Evolutionary conservation across 2,329 filamentous ascomycete genomes (phyloP).

Genomic region (Thermoascus crustaceus): DNA sequence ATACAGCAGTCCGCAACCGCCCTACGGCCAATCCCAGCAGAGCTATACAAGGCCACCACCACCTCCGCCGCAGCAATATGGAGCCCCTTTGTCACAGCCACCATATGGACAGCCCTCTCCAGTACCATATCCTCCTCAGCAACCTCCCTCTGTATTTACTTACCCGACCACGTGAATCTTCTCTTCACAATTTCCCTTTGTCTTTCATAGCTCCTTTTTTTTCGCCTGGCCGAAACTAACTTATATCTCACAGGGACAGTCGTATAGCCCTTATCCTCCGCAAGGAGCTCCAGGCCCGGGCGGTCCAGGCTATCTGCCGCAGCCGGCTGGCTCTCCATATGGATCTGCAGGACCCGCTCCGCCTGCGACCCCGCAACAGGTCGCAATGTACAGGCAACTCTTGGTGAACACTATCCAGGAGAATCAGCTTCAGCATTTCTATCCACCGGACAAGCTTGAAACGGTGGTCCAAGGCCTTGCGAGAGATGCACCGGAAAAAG

Average conservation of each 20-base stretch:
- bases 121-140: conserved; percentile 27
- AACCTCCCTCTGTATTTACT: conserved; percentile 27
- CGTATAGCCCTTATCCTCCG: conserved; percentile 16
- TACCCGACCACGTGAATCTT: conserved; percentile 17
- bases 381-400: conserved; percentile 49
- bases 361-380: conserved; percentile 40
- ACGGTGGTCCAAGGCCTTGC: conserved; percentile 24
- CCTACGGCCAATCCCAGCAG: conserved; percentile 17
- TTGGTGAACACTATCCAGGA: conserved; percentile 51
- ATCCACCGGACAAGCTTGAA: conserved; percentile 45
- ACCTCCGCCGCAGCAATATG: conserved; percentile 31
- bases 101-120: conserved; percentile 24
- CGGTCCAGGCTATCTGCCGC: conserved; percentile 15
- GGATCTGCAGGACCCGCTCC: conserved; percentile 20
- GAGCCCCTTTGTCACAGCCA: conserved; percentile 19
- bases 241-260: conserved; percentile 7
- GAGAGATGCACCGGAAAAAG: conserved; percentile 32
- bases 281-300: conserved; percentile 18
- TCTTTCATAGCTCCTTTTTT: background rate
- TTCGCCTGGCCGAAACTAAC: conserved; percentile 2
- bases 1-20: background rate
- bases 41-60: conserved; percentile 36
- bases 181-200: conserved; percentile 6
- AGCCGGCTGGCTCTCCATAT: conserved; percentile 17
- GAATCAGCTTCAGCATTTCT: conserved; percentile 52